Conservation (phyloP, 179 eudicot species). For the Spergularia azorica region DNA sequence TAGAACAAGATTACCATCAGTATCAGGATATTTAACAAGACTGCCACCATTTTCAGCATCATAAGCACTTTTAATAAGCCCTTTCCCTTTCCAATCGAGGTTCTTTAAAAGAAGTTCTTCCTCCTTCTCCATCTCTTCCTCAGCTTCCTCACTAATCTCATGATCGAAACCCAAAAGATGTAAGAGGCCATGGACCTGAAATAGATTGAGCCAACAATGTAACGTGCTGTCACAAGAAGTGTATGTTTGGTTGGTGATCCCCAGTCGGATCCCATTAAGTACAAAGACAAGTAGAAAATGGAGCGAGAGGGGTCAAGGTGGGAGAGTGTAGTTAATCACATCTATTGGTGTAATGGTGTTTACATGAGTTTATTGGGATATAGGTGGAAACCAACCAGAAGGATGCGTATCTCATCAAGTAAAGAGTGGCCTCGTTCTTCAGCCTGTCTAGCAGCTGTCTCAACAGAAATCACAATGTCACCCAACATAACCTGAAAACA, state of each 20-base stretch:
- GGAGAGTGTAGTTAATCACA: not conserved
- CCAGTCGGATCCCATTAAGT: no score
- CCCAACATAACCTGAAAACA: constrained; percentile 93
- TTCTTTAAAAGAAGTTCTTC: constrained; percentile 63
- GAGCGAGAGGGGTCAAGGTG: no score
- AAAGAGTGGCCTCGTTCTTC: constrained; percentile 86
- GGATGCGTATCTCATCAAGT: constrained; percentile 90
- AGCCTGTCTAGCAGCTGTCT: constrained; percentile 95
- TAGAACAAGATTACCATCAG: constrained; percentile 56
- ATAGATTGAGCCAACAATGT: not conserved
- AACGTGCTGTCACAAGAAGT: not conserved
- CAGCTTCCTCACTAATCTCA: constrained; percentile 89
- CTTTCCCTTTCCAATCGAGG: constrained; percentile 93
- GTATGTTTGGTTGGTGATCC: not conserved
- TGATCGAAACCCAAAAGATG: constrained; percentile 97
- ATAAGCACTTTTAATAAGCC: constrained; percentile 73
- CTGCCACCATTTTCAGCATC: constrained; percentile 46
- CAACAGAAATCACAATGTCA: constrained; percentile 89
- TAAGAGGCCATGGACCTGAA: constrained; percentile 88
- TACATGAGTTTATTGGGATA: not conserved
- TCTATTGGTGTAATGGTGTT: not conserved
- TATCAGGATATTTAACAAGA: constrained; percentile 37
- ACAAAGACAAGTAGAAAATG: no score
- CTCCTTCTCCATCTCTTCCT: constrained; percentile 85
- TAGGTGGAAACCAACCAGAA: constrained; percentile 59